phyloP scores from a whole-genome alignment of 345 rosid species.

The Theobroma cacao region DNA sequence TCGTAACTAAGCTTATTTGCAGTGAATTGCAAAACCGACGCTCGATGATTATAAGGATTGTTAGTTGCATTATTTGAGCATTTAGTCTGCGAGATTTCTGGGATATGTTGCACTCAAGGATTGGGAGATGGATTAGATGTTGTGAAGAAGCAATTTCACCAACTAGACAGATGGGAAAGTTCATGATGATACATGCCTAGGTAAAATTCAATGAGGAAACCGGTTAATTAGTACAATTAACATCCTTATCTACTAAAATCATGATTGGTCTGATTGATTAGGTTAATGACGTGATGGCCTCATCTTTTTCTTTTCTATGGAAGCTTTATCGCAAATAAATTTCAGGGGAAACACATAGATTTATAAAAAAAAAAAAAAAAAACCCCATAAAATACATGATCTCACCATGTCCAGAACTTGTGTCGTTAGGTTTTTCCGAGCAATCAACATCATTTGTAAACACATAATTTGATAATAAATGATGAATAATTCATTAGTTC shows the following conservation, averaged over 20 bases:
- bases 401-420: background rate
- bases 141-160: background rate
- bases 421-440: constrained; percentile 21
- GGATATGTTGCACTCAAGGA: constrained; percentile 27
- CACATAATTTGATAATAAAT: background rate
- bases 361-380: too few species aligned
- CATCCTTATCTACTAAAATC: constrained; percentile 17
- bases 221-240: background rate
- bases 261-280: background rate
- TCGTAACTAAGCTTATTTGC: background rate
- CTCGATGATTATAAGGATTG: background rate
- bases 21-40: background rate
- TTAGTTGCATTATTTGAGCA: constrained; percentile 3
- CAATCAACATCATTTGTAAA: constrained; percentile 20
- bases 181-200: constrained; percentile 2
- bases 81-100: constrained; percentile 31
- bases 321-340: background rate
- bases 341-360: background rate
- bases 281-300: constrained; percentile 8
- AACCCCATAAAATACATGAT: background rate
- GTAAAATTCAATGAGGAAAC: background rate
- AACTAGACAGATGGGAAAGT: constrained; percentile 13
- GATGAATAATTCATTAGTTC: background rate
- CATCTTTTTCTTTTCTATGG: background rate
- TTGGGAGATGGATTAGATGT: background rate